Evolutionary conservation across 352 stramenopile species (phyloP), one percentile per base, ranked within the genome.

Genomic region (Phytopythium ostracodes): DNA sequence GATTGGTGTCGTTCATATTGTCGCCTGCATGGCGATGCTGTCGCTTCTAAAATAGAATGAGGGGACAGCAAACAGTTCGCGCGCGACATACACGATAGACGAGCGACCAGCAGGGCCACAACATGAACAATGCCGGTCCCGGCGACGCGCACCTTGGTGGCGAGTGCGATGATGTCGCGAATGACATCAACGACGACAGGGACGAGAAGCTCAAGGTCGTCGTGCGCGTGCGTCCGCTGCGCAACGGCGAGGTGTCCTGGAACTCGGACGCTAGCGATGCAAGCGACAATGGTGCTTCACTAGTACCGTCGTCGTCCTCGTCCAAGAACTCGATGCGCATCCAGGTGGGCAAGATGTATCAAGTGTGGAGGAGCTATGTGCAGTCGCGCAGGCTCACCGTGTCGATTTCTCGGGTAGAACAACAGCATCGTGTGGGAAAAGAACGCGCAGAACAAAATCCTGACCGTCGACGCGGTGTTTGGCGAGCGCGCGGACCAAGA

Each of bases 181-280:
- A 20, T 10, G 42, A 52, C 20, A 33, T 10, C 46, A 55, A 11
- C n/a, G 40, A 66, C 24, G 31, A 8, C 6, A 61, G 59, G 22
- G 78, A 84, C 50, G 79, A 89, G 60, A 86, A 79, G 42, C 61
- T 89, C 55, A 88, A 86, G 56, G 77, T 91, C 1, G 71, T 91
- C 10, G 74, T 90, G 29, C 75, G 81, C 25, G 71, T 88, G 36
- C 68, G 81, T 14, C 81, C 76, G 4, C 56, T 87, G 31, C 78
- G 84, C 54, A 72, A 72, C n/a, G 73, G 54, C 20, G 81, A 90
- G 35, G 62, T 82, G 44, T 22, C 71, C 10, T 88, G 78, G 78
- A 20, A 50, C 29, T 25, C 33, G 4, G 42, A 64, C 17, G 49
- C 4, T 0, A 6, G 29, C 18, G 42, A 2, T 4, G 12, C 31